A percentile compares a stretch with the other conserved stretches of the same genome.
Conservation (phyloP, 805 yeast species). For the Saturnispora ahearnii region DNA sequence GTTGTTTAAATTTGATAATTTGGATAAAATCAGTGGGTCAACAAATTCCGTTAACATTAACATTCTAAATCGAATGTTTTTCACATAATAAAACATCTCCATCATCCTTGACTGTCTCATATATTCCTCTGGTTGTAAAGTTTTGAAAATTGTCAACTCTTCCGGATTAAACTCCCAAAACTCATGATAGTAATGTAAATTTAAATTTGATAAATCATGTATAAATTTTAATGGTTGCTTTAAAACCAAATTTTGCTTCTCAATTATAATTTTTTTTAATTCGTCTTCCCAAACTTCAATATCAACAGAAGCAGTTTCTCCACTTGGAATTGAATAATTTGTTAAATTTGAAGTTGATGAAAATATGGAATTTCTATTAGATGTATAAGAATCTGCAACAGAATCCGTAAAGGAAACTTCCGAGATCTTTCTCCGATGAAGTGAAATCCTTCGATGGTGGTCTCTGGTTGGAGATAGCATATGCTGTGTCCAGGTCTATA, state of each 20-base stretch:
- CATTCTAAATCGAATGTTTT: constrained; percentile 8
- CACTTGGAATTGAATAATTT: background rate
- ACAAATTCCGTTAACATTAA: constrained; percentile 8
- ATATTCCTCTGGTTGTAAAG: constrained; percentile 4
- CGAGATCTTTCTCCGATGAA: constrained; percentile 7
- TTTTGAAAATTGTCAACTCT: constrained; percentile 1
- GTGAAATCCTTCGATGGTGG: background rate
- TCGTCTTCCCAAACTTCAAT: constrained; percentile 2
- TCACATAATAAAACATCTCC: constrained; percentile 7
- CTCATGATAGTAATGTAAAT: constrained; percentile 7
- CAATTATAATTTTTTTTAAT: background rate
- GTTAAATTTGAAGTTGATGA: constrained; percentile 3
- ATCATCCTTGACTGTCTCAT: constrained; percentile 9
- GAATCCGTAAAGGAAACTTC: constrained; percentile 8
- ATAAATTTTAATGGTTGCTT: background rate
- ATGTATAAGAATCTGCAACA: constrained; percentile 6
- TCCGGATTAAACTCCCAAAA: constrained; percentile 4
- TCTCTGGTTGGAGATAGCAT: constrained; percentile 7
- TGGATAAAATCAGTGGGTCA: constrained; percentile 5
- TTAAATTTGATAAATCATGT: constrained; percentile 4
- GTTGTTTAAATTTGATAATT: background rate
- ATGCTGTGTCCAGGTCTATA: no score
- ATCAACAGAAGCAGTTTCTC: background rate
- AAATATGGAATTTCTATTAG: constrained; percentile 5
- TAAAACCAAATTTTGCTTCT: background rate